phyloP scores from a whole-genome alignment of 495 filamentous ascomycete species.

The Daldinia concentrica region DNA sequence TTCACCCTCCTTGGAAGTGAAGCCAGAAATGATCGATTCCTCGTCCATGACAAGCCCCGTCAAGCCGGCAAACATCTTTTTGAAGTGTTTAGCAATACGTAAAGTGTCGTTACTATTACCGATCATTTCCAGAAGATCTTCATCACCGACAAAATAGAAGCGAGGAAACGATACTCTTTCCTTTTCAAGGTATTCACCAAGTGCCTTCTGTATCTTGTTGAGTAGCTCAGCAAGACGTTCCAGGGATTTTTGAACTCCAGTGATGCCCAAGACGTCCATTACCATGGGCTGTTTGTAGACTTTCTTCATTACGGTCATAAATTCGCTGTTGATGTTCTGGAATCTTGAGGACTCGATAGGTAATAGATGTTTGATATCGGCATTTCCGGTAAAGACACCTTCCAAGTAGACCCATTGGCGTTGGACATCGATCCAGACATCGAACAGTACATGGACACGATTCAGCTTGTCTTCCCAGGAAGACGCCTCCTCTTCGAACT shows the following conservation, averaged over 20 bases:
- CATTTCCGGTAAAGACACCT: constrained; percentile 97
- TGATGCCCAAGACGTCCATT: constrained; percentile 93
- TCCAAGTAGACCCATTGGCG: constrained; percentile 99
- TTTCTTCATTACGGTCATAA: constrained; percentile 97
- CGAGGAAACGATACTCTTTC: constrained; percentile 96
- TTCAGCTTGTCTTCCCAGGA: constrained; percentile 99
- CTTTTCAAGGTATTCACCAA: constrained; percentile 97
- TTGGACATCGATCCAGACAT: constrained; percentile 99
- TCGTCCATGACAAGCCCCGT: constrained; percentile 91
- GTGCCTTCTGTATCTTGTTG: constrained; percentile 98
- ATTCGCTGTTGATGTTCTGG: constrained; percentile 98
- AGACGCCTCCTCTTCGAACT: constrained; percentile 96
- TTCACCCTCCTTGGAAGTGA: constrained; percentile 96
- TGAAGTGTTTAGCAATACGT: constrained; percentile 96
- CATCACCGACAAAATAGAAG: constrained; percentile 99
- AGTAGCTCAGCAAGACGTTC: constrained; percentile 93
- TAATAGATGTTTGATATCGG: constrained; percentile 97
- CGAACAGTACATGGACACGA: constrained; percentile 94
- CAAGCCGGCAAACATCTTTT: constrained; percentile 99
- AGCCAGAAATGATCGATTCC: constrained; percentile 84
- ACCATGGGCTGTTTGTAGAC: constrained; percentile 95
- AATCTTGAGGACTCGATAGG: constrained; percentile 96
- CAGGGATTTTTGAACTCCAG: constrained; percentile 92
- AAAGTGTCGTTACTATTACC: constrained; percentile 97
- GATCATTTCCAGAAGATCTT: constrained; percentile 99